Conservation (phyloP, 208 protist genomes). For the Jaenimonas drosophilae region DNA sequence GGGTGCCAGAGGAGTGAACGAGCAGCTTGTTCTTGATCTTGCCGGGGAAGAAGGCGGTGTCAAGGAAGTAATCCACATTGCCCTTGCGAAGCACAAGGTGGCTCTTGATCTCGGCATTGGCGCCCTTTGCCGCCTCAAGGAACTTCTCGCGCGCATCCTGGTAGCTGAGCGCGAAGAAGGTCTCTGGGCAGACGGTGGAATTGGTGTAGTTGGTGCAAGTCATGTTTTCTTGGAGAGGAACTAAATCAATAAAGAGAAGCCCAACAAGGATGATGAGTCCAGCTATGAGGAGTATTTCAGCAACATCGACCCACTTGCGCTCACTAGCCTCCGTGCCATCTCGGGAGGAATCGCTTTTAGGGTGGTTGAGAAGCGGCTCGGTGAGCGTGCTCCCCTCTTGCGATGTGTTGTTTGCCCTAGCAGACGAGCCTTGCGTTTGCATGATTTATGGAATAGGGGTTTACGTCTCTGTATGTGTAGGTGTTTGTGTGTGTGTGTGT, state of each 20-base stretch:
- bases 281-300: too few relatives aligned
- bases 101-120: conserved; percentile 25
- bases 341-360: too few relatives aligned
- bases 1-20: conserved; percentile 64
- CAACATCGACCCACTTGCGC: too few relatives aligned
- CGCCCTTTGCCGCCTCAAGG: conserved; percentile 37
- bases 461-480: too few relatives aligned
- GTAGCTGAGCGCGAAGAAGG: conserved; percentile 54
- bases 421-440: too few relatives aligned
- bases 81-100: conserved; percentile 35
- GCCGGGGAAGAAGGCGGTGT: conserved; percentile 65
- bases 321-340: too few relatives aligned
- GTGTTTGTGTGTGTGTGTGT: too few relatives aligned
- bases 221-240: not conserved
- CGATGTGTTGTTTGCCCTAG: too few relatives aligned
- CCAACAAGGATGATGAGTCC: not conserved
- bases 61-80: conserved; percentile 58
- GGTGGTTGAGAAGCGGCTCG: too few relatives aligned
- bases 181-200: not conserved
- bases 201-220: not conserved
- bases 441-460: too few relatives aligned
- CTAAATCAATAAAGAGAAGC: not conserved
- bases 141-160: conserved; percentile 63
- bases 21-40: conserved; percentile 37
- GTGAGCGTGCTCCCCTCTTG: too few relatives aligned